Base-by-base conservation (phyloP, 2,329 filamentous ascomycete genomes). In the Myrmaecium sp. region DNA sequence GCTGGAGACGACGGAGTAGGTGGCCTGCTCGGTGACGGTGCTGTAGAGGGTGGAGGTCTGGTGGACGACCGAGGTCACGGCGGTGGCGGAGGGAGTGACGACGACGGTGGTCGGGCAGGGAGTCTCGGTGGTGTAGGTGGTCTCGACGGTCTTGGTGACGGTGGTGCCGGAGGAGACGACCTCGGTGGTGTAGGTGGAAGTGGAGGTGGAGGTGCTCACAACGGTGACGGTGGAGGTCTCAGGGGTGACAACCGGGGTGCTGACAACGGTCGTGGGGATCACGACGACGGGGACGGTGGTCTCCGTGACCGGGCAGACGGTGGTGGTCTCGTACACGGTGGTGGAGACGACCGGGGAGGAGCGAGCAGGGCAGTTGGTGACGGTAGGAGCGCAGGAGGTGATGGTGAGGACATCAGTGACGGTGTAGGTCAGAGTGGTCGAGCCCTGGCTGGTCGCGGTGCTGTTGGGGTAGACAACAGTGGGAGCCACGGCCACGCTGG, bases 311-410 rank as follows among this genome's bases (percentile, higher is more conserved):
- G 31, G 31, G 23, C 31, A 35, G 17, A 40, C 30, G n/a, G 33
- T 36, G 21, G 34, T 38, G 19, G 21, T 20, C n/a, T 29, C 23
- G 10, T 28, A 29, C 17, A 30, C 30, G n/a, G 31, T 36, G 6
- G 30, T 29, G 29, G 36, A 30, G 12, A 34, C 30, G 18, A 40
- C 25, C 7, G 17, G 19, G n/a, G 28, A 18, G 27, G 32, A 24
- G 14, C 25, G 15, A 27, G 29, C 31, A 20, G 35, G 33, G 35
- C 31, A 37, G 31, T 31, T 30, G 27, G 32, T 33, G 33, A 35
- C 28, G 18, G 27, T 23, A 15, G 23, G 29, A 23, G 23, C 28
- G 31, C 29, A 27, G 15, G 30, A 29, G 30, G 30, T 26, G 26
- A 33, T 25, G 28, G 29, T 26, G 14, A 33, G 14, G 11, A 30